Base-by-base conservation (phyloP, 176 grass and related monocot genomes). In the Juncus inflexus region DNA sequence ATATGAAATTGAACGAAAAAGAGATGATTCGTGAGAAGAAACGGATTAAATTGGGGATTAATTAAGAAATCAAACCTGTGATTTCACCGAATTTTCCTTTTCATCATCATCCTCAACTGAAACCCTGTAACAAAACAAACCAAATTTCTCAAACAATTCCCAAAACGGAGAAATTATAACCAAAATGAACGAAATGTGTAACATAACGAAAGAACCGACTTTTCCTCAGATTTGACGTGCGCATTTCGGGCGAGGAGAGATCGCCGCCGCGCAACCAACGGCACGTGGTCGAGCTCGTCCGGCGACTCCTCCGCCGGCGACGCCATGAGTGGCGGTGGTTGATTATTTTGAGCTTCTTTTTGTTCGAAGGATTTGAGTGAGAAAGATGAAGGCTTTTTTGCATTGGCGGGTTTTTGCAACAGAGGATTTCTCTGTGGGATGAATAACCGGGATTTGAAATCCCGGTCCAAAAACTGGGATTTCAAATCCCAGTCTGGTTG, bases 261-360 rank as follows among this genome's bases (percentile, higher is more conserved):
- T 12, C 72, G 16, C 4, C 72, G 72, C 7, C 79, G 71, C 5
- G 62, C 38, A 36, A 47, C 14, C 37, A 81, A 64, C 15, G 57
- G 72, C 63, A 81, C 62, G 57, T 58, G 43, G 72, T 75, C 71
- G 42, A 81, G 64, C n/a, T 51, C 63, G 9, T 81, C 79, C 52
- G 55, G 7, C 38, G 12, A 15, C 9, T 15, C 53, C 40, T 55
- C 8, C 12, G 19, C 35, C 11, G 35, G 35, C 65, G 40, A 15
- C 51, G 47, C 52, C 43, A 47, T 47, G 43, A 28, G 1, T 28
- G 19, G 19, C 19, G 19, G 19, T 28, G 19, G 19, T 28, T 28
- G 19, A 28, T 28, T 28, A 28, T 28, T 28, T 28, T 28, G 19
- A 28, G 19, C 19, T 28, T 28, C 1, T 0, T 28, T 28, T 28